phyloP scores from a whole-genome alignment of 495 filamentous ascomycete genomes.

The Cladorrhinum samala region DNA sequence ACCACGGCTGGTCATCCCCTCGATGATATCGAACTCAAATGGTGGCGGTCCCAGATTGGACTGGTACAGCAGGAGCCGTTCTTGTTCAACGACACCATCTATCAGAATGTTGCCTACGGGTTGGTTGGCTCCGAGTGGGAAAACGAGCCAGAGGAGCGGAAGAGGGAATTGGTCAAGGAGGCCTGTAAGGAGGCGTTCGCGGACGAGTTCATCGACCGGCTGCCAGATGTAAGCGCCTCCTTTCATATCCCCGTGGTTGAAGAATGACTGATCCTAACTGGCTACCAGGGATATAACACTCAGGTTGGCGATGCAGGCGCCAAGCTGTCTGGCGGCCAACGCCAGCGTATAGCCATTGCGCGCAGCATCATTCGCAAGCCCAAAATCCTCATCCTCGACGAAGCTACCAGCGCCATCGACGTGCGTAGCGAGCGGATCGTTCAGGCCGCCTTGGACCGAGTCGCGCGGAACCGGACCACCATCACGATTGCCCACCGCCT shows the following conservation, averaged over 20 bases:
- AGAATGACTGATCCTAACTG: too few relatives aligned
- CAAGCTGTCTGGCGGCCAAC: conserved; percentile 48
- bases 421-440: conserved; percentile 61
- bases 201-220: conserved; percentile 51
- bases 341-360: conserved; percentile 66
- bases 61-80: conserved; percentile 69
- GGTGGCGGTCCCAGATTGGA: conserved; percentile 62
- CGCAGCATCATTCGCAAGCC: conserved; percentile 66
- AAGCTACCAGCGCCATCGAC: conserved; percentile 78
- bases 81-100: conserved; percentile 66
- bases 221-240: too few relatives aligned
- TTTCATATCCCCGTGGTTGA: too few relatives aligned
- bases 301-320: conserved; percentile 45
- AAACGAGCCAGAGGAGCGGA: conserved; percentile 44
- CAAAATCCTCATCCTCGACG: conserved; percentile 73
- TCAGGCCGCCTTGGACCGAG: conserved; percentile 61
- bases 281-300: conserved; percentile 57
- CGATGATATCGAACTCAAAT: conserved; percentile 51
- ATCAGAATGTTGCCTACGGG: conserved; percentile 56
- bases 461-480: conserved; percentile 63
- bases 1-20: conserved; percentile 50
- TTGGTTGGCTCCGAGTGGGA: conserved; percentile 54
- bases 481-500: conserved; percentile 72
- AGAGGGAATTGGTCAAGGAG: conserved; percentile 47
- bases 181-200: conserved; percentile 55